Evolutionary conservation across 305 asterid species (phyloP), one percentile per base, ranked within the genome.

Genomic region (Euphrasia arctica): DNA sequence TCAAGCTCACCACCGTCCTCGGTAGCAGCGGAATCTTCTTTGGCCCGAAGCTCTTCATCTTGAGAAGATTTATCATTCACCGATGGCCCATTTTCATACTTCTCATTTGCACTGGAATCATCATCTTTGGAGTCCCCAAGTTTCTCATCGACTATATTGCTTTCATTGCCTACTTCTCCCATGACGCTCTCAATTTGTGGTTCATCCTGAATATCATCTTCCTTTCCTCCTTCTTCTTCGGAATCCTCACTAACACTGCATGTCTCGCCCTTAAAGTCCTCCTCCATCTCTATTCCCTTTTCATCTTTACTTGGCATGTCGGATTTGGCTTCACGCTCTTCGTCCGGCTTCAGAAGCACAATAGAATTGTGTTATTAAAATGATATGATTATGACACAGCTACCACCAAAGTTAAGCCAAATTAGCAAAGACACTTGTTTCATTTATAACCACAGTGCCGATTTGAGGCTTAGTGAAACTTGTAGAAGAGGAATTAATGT

Each of bases 251-350:
- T 88, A 54, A 88, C 84, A 71, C 95, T 88, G 67, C 68, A 77
- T n/a, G 84, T 73, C 63, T 81, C 87, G 66, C 79, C 97, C 52
- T 64, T 71, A 57, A 94, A 86, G 71, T 94, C 99, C 72, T 94
- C 82, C 62, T 86, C 99, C 97, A 94, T 88, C 86, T 94, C 99
- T 67, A 94, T 73, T 48, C 99, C 99, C 72, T 86, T 94, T 31
- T 86, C 96, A 66, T 69, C 76, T 80, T 79, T 83, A 79, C 78
- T 77, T 0, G 91, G 90, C 82, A 75, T 73, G 62, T 88, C 88
- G 69, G 79, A 64, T 18, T 22, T 58, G 47, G 78, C 76, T 72
- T 80, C 82, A 48, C 51, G 75, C 72, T 86, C 90, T 68, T 86
- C 90, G 57, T 81, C 76, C 22, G 77, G 74, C 99, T 90, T 67